Evolutionary conservation across 306 rosid species (phyloP).

Genomic region (Inga leiocalycina): DNA sequence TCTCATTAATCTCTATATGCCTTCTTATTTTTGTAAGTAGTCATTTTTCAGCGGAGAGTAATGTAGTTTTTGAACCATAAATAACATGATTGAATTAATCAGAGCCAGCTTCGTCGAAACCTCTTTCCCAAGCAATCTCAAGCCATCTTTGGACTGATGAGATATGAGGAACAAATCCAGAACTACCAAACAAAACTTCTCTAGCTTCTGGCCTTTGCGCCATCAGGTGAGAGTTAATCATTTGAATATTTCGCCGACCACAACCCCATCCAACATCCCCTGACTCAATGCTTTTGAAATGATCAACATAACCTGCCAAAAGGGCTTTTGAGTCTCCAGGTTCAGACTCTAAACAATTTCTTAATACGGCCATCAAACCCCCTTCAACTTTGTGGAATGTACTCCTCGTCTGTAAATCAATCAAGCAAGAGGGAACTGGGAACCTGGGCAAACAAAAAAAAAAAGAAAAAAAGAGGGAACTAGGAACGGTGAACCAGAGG

Average conservation of each 20-base stretch:
- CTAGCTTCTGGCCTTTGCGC: slow-evolving; percentile 57
- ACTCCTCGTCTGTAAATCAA: slow-evolving; percentile 58
- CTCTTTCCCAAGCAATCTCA: slow-evolving; percentile 91
- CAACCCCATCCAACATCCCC: slow-evolving; percentile 91
- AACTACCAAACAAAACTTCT: slow-evolving; percentile 69
- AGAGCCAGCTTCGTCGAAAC: slow-evolving; percentile 71
- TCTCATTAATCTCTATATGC: too few species aligned
- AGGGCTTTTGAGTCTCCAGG: slow-evolving; percentile 47
- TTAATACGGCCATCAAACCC: slow-evolving; percentile 67
- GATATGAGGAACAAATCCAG: slow-evolving; percentile 78
- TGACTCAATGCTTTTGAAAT: slow-evolving; percentile 63
- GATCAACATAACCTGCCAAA: slow-evolving; percentile 71
- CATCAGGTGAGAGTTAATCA: slow-evolving; percentile 75
- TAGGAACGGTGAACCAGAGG: too few species aligned
- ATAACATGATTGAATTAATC: slow-evolving; percentile 59
- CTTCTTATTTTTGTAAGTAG: too few species aligned
- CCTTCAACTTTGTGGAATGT: slow-evolving; percentile 55
- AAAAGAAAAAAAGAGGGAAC: too few species aligned
- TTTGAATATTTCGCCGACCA: slow-evolving; percentile 89
- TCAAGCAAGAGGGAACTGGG: slow-evolving; percentile 37
- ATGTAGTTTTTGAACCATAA: slow-evolving; percentile 50
- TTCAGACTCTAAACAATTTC: slow-evolving; percentile 75
- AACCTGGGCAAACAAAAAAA: too few species aligned
- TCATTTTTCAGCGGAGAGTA: too few species aligned
- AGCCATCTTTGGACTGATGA: slow-evolving; percentile 85